Evolutionary conservation across 2,329 filamentous ascomycete species (phyloP).

Genomic region (Setomelanomma holmii): DNA sequence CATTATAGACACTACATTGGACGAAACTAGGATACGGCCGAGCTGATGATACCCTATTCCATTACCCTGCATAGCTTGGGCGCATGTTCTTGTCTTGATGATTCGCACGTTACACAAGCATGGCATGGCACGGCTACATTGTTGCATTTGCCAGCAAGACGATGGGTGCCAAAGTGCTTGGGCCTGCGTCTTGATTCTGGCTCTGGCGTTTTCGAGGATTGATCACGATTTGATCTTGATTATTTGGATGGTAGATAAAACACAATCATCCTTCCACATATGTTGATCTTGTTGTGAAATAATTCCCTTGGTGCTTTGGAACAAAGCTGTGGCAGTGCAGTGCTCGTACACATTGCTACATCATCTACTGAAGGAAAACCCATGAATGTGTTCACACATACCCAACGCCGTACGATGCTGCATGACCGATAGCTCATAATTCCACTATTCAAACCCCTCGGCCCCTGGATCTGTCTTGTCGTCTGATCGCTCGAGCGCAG

Average conservation of each 20-base stretch:
- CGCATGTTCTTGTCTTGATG: slow-evolving; percentile 28
- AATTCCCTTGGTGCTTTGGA: background rate
- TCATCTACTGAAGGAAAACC: background rate
- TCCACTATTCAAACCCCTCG: slow-evolving; percentile 41
- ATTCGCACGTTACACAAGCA: slow-evolving; percentile 44
- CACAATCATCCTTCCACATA: slow-evolving; percentile 2
- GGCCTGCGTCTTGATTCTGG: slow-evolving; percentile 35
- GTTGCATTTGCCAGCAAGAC: slow-evolving; percentile 35
- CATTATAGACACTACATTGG: slow-evolving; percentile 9
- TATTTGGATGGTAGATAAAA: slow-evolving; percentile 12
- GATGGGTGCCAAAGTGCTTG: slow-evolving; percentile 49
- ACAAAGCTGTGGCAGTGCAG: no score
- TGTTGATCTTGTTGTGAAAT: no score
- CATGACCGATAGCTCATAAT: no score
- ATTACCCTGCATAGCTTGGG: slow-evolving; percentile 35
- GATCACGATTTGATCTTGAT: slow-evolving; percentile 3
- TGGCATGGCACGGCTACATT: slow-evolving; percentile 27
- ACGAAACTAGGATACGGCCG: slow-evolving; percentile 18
- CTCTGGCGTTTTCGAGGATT: slow-evolving; percentile 33
- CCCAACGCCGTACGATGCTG: slow-evolving; percentile 9
- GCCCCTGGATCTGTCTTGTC: slow-evolving; percentile 30
- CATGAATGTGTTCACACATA: background rate
- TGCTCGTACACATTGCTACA: slow-evolving; percentile 5
- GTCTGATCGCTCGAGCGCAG: slow-evolving; percentile 32
- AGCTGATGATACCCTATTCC: slow-evolving; percentile 24